Conservation (phyloP, 2,329 filamentous ascomycete genomes). For the Stylonectria norvegica region DNA sequence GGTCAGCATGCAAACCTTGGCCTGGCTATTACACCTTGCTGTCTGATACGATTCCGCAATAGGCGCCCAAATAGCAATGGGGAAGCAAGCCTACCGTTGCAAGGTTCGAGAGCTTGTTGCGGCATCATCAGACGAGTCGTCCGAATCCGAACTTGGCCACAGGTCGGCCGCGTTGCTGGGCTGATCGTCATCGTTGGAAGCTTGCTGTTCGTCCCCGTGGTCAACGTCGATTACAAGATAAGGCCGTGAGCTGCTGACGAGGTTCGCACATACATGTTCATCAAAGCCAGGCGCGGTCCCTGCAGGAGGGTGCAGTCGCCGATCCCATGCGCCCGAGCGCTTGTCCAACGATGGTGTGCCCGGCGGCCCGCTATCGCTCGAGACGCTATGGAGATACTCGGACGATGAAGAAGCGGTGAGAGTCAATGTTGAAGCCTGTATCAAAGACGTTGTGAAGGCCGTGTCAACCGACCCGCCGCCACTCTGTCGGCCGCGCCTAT, state of each 20-base stretch:
- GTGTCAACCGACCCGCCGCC: slow-evolving; percentile 8
- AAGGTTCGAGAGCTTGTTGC: slow-evolving; percentile 14
- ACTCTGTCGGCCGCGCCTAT: slow-evolving; percentile 9
- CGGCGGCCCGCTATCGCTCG: slow-evolving; percentile 18
- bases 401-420: slow-evolving; percentile 23
- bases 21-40: too few relatives aligned
- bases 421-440: slow-evolving; percentile 8
- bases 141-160: slow-evolving; percentile 8
- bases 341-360: slow-evolving; percentile 18
- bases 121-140: slow-evolving; percentile 21
- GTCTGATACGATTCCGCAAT: too few relatives aligned
- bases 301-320: slow-evolving; percentile 20
- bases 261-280: slow-evolving; percentile 15
- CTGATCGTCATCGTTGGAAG: slow-evolving; percentile 6
- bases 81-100: slow-evolving; percentile 20
- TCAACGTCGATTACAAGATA: background rate
- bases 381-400: slow-evolving; percentile 20
- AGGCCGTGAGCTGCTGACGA: slow-evolving; percentile 4
- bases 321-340: slow-evolving; percentile 23
- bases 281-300: slow-evolving; percentile 14
- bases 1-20: slow-evolving; percentile 14
- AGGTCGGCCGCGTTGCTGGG: slow-evolving; percentile 8
- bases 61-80: too few relatives aligned
- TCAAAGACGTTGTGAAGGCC: slow-evolving; percentile 8
- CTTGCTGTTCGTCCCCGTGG: background rate